Percentiles rank a stretch among this genome's conserved stretches.
phyloP scores from a whole-genome alignment of 179 eudicot species.

The Silene coronaria region DNA sequence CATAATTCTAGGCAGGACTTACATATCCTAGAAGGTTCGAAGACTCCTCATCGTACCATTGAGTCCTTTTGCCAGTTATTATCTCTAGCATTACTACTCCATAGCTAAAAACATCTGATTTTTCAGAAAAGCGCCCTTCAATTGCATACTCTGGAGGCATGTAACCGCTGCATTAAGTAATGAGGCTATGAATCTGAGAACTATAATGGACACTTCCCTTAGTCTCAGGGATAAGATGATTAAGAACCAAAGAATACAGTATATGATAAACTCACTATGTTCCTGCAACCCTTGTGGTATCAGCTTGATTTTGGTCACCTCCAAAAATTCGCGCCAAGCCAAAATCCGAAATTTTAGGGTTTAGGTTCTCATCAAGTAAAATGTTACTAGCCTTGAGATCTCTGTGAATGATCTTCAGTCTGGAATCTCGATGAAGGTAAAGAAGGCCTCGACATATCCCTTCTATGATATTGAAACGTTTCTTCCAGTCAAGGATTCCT shows the following conservation, averaged over 20 bases:
- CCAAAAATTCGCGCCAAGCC: constrained; percentile 47
- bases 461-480: constrained; percentile 23
- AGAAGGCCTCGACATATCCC: constrained; percentile 47
- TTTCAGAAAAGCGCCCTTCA: constrained; percentile 42
- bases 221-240: not conserved
- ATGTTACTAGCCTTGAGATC: constrained; percentile 33
- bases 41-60: constrained; percentile 22
- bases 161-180: constrained; percentile 34
- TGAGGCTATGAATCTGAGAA: not conserved
- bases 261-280: constrained; percentile 32
- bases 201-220: not conserved
- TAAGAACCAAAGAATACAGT: not conserved
- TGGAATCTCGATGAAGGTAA: constrained; percentile 51
- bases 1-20: not conserved
- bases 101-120: constrained; percentile 46
- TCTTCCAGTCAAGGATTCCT: constrained; percentile 33
- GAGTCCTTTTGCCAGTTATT: constrained; percentile 35
- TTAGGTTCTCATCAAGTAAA: constrained; percentile 19
- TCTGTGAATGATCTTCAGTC: constrained; percentile 40
- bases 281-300: constrained; percentile 38
- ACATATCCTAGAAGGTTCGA: constrained; percentile 27
- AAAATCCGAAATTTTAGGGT: constrained; percentile 50
- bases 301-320: constrained; percentile 34
- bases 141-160: constrained; percentile 60
- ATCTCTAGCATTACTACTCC: constrained; percentile 49